Percentiles rank a stretch among this genome's conserved stretches.
These are phyloP conservation scores for Ascochyta fabae DNA, from an alignment of 2,329 filamentous ascomycete species.

Conservation along the genomic window DNA sequence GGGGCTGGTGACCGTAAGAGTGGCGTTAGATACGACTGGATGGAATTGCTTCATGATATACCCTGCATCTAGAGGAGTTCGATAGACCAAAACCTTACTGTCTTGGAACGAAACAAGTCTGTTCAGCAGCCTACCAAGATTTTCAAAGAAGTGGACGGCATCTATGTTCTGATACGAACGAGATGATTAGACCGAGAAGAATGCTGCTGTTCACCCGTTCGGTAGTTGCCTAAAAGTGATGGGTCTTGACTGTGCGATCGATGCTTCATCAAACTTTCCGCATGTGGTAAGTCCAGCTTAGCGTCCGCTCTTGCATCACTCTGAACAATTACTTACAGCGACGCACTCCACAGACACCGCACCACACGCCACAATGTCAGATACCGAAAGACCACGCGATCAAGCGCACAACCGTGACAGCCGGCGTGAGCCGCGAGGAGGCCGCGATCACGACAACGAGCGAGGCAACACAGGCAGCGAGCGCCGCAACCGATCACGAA, in stretches of 20 bases:
- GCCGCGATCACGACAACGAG: constrained; percentile 22
- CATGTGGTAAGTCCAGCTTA: neutral
- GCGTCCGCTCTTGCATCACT: constrained; percentile 1
- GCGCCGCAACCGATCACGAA: constrained; percentile 43
- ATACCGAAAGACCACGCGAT: constrained; percentile 35
- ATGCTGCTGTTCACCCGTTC: too few species aligned
- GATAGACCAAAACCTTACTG: neutral
- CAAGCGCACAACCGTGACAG: constrained; percentile 32
- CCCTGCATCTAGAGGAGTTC: constrained; percentile 2
- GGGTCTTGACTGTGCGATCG: neutral
- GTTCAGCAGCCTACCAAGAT: too few species aligned
- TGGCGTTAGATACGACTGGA: neutral
- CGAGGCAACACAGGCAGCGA: constrained; percentile 32
- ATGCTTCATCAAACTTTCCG: constrained; percentile 3
- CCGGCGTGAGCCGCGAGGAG: constrained; percentile 28
- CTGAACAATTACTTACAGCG: neutral
- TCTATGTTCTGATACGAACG: too few species aligned
- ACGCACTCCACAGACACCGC: neutral
- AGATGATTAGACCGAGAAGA: too few species aligned
- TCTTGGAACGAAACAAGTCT: neutral
- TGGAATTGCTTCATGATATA: constrained; percentile 6
- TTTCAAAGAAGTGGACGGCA: too few species aligned
- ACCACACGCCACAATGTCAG: constrained; percentile 24
- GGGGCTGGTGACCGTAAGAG: neutral
- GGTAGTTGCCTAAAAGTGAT: too few species aligned